A percentile compares a stretch with the other conserved stretches of the same genome.
Evolutionary conservation across 228 moss, liverwort and hornwort species (phyloP).

Genomic region (Sphagnum fallax): DNA sequence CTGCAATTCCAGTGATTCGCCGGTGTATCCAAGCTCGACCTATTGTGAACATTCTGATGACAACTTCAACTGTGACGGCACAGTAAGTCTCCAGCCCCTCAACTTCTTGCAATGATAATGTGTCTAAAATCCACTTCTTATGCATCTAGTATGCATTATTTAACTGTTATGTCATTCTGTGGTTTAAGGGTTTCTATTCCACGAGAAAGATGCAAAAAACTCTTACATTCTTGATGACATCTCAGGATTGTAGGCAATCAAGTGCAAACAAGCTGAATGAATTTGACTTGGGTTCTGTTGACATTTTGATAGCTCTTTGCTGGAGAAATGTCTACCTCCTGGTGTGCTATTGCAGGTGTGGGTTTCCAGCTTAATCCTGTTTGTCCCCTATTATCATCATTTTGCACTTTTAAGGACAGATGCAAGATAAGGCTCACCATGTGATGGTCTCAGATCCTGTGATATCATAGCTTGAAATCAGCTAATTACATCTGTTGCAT

Average conservation of each 20-base stretch:
- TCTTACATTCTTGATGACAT: neutral
- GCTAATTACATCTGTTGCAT: neutral
- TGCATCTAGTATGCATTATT: neutral
- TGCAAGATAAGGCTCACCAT: neutral
- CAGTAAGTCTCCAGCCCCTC: constrained; percentile 41
- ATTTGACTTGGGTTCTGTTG: neutral
- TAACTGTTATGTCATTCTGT: too few relatives aligned
- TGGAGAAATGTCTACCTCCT: constrained; percentile 64
- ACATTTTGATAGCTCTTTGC: constrained; percentile 54
- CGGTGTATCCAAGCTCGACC: constrained; percentile 62
- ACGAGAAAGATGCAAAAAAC: neutral
- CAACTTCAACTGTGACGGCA: constrained; percentile 73
- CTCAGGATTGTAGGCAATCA: too few relatives aligned
- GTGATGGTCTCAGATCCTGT: neutral
- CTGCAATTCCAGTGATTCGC: constrained; percentile 74
- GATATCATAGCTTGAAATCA: neutral
- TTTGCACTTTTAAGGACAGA: neutral
- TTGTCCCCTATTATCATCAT: neutral
- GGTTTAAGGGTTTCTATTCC: too few relatives aligned
- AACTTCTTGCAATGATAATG: neutral
- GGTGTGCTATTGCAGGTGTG: constrained; percentile 85
- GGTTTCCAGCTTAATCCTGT: neutral
- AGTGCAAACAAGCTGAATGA: neutral
- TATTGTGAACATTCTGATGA: constrained; percentile 58
- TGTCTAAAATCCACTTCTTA: neutral